Percentiles rank a stretch among this genome's conserved stretches.
Conservation (phyloP, 2,329 filamentous ascomycete species). For the Stemphylium lycopersici region DNA sequence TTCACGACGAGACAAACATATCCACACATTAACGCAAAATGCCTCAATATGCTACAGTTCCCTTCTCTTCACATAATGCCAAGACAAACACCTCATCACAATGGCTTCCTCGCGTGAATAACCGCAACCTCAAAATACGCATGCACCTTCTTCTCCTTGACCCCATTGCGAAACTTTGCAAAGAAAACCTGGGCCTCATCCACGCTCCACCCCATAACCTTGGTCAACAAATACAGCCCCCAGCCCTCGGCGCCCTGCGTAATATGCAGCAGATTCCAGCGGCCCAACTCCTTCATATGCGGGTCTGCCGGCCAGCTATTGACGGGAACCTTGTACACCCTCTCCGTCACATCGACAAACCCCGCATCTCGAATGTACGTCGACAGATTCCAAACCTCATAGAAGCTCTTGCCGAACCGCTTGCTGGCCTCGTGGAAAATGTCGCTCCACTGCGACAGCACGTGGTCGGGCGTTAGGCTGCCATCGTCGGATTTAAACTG, state of each 20-base stretch:
- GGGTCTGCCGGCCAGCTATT: conserved; percentile 37
- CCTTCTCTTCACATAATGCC: background rate
- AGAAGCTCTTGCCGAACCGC: conserved; percentile 33
- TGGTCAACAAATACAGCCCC: conserved; percentile 36
- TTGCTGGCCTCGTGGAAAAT: conserved; percentile 33
- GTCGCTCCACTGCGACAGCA: conserved; percentile 32
- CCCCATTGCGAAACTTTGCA: conserved; percentile 38
- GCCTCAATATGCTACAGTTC: background rate
- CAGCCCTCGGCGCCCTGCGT: conserved; percentile 37
- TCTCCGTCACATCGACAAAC: conserved; percentile 35
- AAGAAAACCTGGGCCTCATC: conserved; percentile 55
- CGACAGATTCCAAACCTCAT: conserved; percentile 35
- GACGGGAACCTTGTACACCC: conserved; percentile 38
- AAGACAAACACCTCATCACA: background rate
- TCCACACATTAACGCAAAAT: background rate
- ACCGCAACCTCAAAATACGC: conserved; percentile 38
- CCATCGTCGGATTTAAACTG: conserved; percentile 50
- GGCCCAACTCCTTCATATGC: conserved; percentile 42
- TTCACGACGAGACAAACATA: background rate
- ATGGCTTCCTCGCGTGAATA: conserved; percentile 23
- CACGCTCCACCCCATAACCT: conserved; percentile 43
- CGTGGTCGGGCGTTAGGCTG: conserved; percentile 40
- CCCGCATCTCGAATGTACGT: conserved; percentile 33
- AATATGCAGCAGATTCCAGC: conserved; percentile 41
- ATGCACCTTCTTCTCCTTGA: conserved; percentile 41